These are phyloP conservation scores for Diaporthe australafricana DNA, from an alignment of 2,329 filamentous ascomycete genomes.

Conservation along the genomic window DNA sequence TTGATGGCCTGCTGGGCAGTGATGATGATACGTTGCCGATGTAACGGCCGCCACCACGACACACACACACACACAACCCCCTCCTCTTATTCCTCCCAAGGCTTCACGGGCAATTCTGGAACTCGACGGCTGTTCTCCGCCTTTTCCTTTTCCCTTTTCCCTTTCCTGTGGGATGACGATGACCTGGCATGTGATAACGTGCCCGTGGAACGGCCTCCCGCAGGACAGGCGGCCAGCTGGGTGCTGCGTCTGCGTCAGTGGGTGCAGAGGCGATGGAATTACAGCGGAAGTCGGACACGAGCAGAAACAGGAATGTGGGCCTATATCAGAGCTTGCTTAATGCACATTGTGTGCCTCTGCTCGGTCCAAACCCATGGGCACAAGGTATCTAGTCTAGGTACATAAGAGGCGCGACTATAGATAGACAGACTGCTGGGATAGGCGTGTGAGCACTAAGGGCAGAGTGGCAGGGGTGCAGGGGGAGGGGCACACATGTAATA, in stretches of 20 bases:
- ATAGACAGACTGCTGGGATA: neutral
- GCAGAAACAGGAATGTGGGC: slow-evolving; percentile 19
- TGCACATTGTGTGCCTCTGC: neutral
- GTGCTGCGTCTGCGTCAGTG: too few species aligned
- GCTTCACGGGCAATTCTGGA: too few species aligned
- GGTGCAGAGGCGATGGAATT: neutral
- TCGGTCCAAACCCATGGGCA: neutral
- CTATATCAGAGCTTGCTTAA: slow-evolving; percentile 8
- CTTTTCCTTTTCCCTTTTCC: neutral
- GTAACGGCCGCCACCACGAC: slow-evolving; percentile 26
- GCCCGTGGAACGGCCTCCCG: too few species aligned
- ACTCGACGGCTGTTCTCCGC: too few species aligned
- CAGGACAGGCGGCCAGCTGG: too few species aligned
- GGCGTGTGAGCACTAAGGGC: neutral
- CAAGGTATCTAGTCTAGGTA: too few species aligned
- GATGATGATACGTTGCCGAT: neutral
- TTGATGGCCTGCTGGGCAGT: neutral
- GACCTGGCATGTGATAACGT: neutral
- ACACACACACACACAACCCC: too few species aligned
- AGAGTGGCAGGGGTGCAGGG: neutral
- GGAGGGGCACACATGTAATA: neutral
- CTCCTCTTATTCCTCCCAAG: too few species aligned
- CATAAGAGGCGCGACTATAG: slow-evolving; percentile 1
- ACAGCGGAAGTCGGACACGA: slow-evolving; percentile 24
- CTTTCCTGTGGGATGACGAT: neutral